Evolutionary conservation across 345 rosid species (phyloP).

Genomic region (Eucalyptus brandiana): DNA sequence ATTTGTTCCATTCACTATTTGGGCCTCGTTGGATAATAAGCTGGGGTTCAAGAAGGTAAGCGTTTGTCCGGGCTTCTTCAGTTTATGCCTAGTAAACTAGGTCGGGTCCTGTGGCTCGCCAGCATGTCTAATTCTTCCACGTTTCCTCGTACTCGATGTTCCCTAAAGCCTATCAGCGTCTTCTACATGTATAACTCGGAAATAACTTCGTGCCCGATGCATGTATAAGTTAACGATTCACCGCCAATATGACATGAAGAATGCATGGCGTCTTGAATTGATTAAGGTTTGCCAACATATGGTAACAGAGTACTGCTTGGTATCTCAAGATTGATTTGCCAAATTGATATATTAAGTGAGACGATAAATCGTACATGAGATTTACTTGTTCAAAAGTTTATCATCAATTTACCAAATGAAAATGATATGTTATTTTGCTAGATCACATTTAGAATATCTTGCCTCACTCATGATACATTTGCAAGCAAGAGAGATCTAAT

Average conservation of each 20-base stretch:
- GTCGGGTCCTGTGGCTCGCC: neutral
- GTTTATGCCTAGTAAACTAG: neutral
- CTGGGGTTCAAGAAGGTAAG: neutral
- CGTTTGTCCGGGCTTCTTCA: neutral
- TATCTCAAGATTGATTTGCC: neutral
- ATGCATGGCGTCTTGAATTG: neutral
- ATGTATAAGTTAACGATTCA: neutral
- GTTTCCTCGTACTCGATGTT: neutral
- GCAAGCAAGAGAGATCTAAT: neutral
- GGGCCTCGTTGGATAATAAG: neutral
- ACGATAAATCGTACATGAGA: neutral
- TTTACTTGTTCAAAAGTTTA: neutral
- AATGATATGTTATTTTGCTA: neutral
- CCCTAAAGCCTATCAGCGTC: neutral
- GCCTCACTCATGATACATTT: neutral
- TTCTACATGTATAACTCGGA: neutral
- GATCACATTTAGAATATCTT: neutral
- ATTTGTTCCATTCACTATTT: neutral
- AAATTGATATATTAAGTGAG: neutral
- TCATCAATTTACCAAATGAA: neutral
- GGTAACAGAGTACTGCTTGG: neutral
- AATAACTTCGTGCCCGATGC: neutral
- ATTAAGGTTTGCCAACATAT: neutral
- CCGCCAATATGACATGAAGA: neutral
- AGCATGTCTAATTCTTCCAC: neutral